Conservation (phyloP, 1,284 basidiomycete genomes). For the Sporisorium sorghi region DNA sequence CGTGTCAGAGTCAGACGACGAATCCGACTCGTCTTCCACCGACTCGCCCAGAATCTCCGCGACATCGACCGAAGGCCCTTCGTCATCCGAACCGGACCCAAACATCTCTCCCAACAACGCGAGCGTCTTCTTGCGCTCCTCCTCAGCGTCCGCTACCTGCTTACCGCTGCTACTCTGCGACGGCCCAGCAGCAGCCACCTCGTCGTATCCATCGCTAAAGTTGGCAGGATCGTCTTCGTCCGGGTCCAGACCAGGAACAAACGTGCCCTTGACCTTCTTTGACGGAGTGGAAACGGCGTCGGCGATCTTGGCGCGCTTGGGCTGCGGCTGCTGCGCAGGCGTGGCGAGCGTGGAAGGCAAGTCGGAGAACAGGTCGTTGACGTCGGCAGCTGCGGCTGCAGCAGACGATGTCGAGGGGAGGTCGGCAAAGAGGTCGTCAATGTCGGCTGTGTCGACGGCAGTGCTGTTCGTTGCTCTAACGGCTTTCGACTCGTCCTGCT, state of each 20-base stretch:
- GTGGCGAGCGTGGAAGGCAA: conserved; percentile 9
- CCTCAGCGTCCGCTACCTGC: conserved; percentile 19
- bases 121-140: conserved; percentile 41
- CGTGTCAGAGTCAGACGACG: conserved; percentile 1
- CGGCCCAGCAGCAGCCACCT: conserved; percentile 23
- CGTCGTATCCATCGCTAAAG: conserved; percentile 66
- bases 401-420: background rate
- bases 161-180: conserved; percentile 9
- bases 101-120: conserved; percentile 69
- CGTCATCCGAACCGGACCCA: conserved; percentile 74
- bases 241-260: conserved; percentile 41
- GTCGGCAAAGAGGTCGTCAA: conserved; percentile 35
- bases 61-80: background rate
- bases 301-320: conserved; percentile 17
- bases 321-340: background rate
- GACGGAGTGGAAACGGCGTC: conserved; percentile 6
- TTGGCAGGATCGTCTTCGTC: conserved; percentile 51
- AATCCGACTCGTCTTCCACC: background rate
- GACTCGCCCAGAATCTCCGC: conserved; percentile 1
- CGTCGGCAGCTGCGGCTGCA: conserved; percentile 3
- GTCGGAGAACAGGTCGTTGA: conserved; percentile 39
- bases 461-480: background rate
- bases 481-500: conserved; percentile 8
- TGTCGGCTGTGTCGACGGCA: conserved; percentile 30
- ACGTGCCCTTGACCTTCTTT: conserved; percentile 23